Evolutionary conservation across 192 early-diverging fungal species (phyloP), one percentile per base, ranked within the genome.

Genomic region (Coemansia sp.): DNA sequence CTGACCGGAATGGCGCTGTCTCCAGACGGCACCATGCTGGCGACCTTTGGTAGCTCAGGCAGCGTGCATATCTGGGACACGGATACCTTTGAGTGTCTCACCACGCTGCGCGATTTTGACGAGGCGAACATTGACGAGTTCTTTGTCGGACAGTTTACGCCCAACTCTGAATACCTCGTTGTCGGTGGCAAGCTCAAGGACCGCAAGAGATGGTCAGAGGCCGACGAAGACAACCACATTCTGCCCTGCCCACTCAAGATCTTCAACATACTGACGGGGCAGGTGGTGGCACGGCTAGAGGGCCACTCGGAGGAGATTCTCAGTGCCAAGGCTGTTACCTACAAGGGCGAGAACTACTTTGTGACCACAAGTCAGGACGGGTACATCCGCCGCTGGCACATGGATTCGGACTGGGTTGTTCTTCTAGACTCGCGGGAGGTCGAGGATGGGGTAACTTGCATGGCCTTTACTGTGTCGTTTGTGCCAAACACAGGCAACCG

Each of bases 391-490:
- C 90, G 85, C 64, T 97, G 92, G 92, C 81, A 90, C 41, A 85
- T 94, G 82, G 78, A 66, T 23, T 69, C 81, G 11, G 84, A 87
- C 64, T 95, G 91, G 91, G 79, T 73, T 15, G 78, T 80, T 42
- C 64, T 92, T 14, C 45, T 85, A 19, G 81, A 83, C 18, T 57
- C 79, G 34, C 81, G 60, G n/a, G 73, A 80, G 38, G 85, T 95
- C 75, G 73, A 69, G 9, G 93, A 95, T 46, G 89, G 87, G 15
- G 67, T 87, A 15, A 95, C 91, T 2, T 94, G 91, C 68, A 97
- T 97, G 93, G 92, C 92, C 9, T 97, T 97, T 71, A 93, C 87
- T 0, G 87, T 93, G 11, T 88, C 92, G 15, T 97, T 97, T 77
- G 72, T 94, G 24, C 93, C 94, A 2, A 85, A 91, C 55, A 90